phyloP scores from a whole-genome alignment of 208 protist species.

The Wallacemonas rigidus region DNA sequence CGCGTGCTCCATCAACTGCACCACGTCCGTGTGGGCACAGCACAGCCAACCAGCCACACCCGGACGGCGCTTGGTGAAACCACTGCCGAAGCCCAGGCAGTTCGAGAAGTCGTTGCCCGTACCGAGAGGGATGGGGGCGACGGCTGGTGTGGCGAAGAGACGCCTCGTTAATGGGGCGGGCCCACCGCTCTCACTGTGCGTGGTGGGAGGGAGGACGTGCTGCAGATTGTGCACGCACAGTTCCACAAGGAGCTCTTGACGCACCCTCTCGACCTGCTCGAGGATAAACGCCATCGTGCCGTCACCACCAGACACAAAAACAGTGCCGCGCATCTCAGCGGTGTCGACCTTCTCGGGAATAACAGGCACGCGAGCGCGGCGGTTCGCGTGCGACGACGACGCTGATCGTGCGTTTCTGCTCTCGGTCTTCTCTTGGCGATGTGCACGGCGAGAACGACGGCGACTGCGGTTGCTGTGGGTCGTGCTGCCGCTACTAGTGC shows the following conservation, averaged over 20 bases:
- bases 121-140: constrained; percentile 74
- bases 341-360: constrained; percentile 3
- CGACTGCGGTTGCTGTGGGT: background rate
- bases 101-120: constrained; percentile 89
- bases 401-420: background rate
- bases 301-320: constrained; percentile 83
- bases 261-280: constrained; percentile 60
- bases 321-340: constrained; percentile 56
- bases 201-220: background rate
- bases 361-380: background rate
- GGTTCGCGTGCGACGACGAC: background rate
- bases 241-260: constrained; percentile 46
- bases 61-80: constrained; percentile 33
- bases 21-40: constrained; percentile 41
- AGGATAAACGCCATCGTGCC: constrained; percentile 86
- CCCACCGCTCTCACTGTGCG: background rate
- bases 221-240: constrained; percentile 13
- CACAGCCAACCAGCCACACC: constrained; percentile 20
- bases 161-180: background rate
- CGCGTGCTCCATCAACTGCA: constrained; percentile 35
- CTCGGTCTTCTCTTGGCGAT: background rate
- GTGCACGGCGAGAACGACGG: background rate
- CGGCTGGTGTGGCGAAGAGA: constrained; percentile 63
- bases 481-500: background rate
- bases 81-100: constrained; percentile 73